phyloP scores from a whole-genome alignment of 306 rosid genomes.

The Dalbergia cochinchinensis region DNA sequence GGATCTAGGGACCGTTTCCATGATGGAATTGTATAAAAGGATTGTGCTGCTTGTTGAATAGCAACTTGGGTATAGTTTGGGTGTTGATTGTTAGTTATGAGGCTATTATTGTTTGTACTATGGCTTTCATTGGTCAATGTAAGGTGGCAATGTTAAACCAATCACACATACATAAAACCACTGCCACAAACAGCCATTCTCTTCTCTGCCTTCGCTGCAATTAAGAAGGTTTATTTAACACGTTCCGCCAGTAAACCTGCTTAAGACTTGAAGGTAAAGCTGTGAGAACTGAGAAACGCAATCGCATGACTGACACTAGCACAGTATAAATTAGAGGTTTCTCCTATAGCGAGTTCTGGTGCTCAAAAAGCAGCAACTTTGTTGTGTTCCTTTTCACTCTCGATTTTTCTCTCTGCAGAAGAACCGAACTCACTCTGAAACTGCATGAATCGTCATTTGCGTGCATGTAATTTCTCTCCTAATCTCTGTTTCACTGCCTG shows the following conservation, averaged over 20 bases:
- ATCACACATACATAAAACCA: too few relatives aligned
- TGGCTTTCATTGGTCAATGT: too few relatives aligned
- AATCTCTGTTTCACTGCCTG: neutral
- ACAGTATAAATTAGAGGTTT: slow-evolving; percentile 32
- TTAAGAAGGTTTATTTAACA: too few relatives aligned
- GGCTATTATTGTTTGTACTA: too few relatives aligned
- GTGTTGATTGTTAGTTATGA: too few relatives aligned
- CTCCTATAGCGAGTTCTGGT: neutral
- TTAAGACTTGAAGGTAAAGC: slow-evolving; percentile 4
- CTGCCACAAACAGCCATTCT: too few relatives aligned
- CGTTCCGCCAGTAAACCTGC: neutral
- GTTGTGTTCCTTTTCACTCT: slow-evolving; percentile 10
- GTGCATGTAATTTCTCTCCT: slow-evolving; percentile 19
- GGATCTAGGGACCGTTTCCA: too few relatives aligned
- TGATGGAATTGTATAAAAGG: too few relatives aligned
- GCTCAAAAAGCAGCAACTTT: slow-evolving; percentile 15
- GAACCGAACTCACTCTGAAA: neutral
- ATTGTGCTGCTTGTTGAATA: too few relatives aligned
- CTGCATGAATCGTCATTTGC: neutral
- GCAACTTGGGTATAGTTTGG: too few relatives aligned
- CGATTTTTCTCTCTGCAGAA: slow-evolving; percentile 15
- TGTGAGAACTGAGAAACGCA: slow-evolving; percentile 25
- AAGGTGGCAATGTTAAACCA: too few relatives aligned
- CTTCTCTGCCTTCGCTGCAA: too few relatives aligned
- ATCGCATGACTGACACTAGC: neutral